Percentiles rank a stretch among this genome's conserved stretches.
phyloP scores from a whole-genome alignment of 2,329 filamentous ascomycete species.

The Fusarium fujikuroi region DNA sequence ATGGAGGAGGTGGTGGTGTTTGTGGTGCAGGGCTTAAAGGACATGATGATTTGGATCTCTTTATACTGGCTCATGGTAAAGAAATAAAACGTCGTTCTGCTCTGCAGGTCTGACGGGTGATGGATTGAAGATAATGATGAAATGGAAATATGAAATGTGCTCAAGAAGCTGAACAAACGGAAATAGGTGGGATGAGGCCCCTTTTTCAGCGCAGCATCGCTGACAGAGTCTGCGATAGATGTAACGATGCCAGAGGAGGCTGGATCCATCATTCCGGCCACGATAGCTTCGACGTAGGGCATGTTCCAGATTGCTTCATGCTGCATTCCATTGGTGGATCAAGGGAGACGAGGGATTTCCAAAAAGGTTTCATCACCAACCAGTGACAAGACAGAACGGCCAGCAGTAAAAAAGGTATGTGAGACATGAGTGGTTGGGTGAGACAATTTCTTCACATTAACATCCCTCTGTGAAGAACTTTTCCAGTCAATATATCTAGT shows the following conservation, averaged over 20 bases:
- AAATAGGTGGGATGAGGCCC: constrained; percentile 1
- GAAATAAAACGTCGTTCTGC: background rate
- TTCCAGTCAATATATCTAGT: constrained; percentile 9
- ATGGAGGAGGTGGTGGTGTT: background rate
- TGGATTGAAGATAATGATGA: background rate
- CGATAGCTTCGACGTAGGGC: background rate
- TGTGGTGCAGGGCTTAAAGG: background rate
- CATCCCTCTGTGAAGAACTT: background rate
- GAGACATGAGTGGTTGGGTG: constrained; percentile 5
- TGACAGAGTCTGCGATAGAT: background rate
- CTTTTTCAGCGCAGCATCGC: constrained; percentile 20
- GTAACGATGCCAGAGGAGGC: constrained; percentile 16
- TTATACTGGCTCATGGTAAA: constrained; percentile 20
- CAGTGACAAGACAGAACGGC: background rate
- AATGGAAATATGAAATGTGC: background rate
- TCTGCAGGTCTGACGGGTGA: constrained; percentile 3
- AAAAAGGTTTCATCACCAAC: background rate
- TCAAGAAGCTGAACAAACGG: too few relatives aligned
- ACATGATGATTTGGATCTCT: constrained; percentile 35
- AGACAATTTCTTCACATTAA: constrained; percentile 5
- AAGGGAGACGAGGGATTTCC: constrained; percentile 15
- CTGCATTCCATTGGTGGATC: constrained; percentile 33
- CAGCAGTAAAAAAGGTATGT: background rate
- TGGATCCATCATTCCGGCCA: constrained; percentile 31
- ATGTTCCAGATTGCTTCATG: constrained; percentile 22